These are phyloP conservation scores for Polytrichum formosum DNA, from an alignment of 225 moss, liverwort and hornwort genomes.

Conservation along the genomic window DNA sequence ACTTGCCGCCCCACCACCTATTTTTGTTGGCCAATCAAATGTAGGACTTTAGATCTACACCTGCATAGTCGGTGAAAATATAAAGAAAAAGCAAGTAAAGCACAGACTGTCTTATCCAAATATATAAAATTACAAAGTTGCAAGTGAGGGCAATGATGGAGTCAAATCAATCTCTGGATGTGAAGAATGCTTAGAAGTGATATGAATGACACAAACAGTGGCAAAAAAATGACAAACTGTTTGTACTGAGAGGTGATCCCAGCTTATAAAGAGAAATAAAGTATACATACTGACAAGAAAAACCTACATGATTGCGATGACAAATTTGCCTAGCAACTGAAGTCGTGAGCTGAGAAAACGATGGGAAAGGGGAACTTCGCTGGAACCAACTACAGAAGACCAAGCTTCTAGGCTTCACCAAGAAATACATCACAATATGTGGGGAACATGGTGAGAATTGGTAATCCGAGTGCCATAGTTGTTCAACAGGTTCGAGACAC, in stretches of 20 bases:
- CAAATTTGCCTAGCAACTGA: conserved; percentile 13
- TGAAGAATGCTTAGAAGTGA: too few relatives aligned
- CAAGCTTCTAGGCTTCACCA: conserved; percentile 10
- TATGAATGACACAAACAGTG: neutral
- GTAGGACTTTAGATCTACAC: too few relatives aligned
- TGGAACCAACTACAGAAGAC: conserved; percentile 14
- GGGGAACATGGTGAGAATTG: conserved; percentile 1
- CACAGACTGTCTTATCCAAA: too few relatives aligned
- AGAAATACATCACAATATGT: conserved; percentile 7
- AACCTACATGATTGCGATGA: conserved; percentile 12
- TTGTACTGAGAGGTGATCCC: conserved; percentile 11
- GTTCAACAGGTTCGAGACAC: conserved; percentile 8
- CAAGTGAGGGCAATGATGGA: too few relatives aligned
- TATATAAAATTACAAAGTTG: too few relatives aligned
- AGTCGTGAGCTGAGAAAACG: conserved; percentile 6
- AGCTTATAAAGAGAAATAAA: conserved; percentile 10
- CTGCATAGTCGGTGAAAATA: too few relatives aligned
- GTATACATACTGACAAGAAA: conserved; percentile 10
- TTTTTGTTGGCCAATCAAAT: too few relatives aligned
- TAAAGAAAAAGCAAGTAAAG: too few relatives aligned
- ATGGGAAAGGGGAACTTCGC: conserved; percentile 7
- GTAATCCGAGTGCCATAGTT: conserved; percentile 6
- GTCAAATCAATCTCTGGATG: too few relatives aligned
- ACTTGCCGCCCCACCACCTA: too few relatives aligned
- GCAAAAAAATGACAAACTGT: conserved; percentile 3